Percentiles rank a stretch among this genome's conserved stretches.
phyloP scores from a whole-genome alignment of 1,139 yeast genomes.

The Blastobotrys serpentis region DNA sequence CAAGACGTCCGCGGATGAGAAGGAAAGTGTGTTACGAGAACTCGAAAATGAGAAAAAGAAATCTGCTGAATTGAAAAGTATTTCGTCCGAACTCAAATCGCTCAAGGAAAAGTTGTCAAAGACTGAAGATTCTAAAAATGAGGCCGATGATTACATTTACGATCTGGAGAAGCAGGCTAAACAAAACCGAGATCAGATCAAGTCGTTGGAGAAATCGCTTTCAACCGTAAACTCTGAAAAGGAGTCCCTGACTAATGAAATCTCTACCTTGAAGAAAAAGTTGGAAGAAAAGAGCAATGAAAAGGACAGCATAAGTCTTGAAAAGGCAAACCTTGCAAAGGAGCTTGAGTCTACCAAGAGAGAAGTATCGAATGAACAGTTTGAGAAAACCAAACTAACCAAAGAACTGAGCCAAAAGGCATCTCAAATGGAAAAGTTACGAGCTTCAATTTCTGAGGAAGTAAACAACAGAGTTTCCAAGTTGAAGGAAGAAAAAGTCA shows the following conservation, averaged over 20 bases:
- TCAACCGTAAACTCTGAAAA: slow-evolving; percentile 43
- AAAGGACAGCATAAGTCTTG: slow-evolving; percentile 25
- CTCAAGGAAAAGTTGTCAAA: slow-evolving; percentile 43
- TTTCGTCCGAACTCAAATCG: slow-evolving; percentile 35
- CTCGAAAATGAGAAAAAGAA: slow-evolving; percentile 28
- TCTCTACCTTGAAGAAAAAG: slow-evolving; percentile 26
- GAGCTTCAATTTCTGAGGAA: slow-evolving; percentile 39
- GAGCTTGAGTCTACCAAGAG: slow-evolving; percentile 28
- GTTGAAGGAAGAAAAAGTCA: slow-evolving; percentile 33
- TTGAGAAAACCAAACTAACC: slow-evolving; percentile 33
- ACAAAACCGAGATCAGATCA: slow-evolving; percentile 25
- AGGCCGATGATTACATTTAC: slow-evolving; percentile 23
- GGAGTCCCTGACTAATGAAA: slow-evolving; percentile 37
- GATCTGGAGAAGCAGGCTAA: slow-evolving; percentile 26
- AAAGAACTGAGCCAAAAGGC: slow-evolving; percentile 29
- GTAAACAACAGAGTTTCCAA: slow-evolving; percentile 47
- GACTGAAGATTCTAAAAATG: slow-evolving; percentile 29
- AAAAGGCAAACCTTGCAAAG: slow-evolving; percentile 32
- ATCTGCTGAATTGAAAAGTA: slow-evolving; percentile 23
- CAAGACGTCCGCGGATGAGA: slow-evolving; percentile 25
- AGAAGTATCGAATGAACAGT: slow-evolving; percentile 24
- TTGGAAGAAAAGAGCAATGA: slow-evolving; percentile 26
- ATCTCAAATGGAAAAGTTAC: slow-evolving; percentile 41
- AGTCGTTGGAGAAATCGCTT: slow-evolving; percentile 29
- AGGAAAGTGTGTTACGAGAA: slow-evolving; percentile 25